Conservation (phyloP, 768 basidiomycete genomes). For the Suillus weaverae region DNA sequence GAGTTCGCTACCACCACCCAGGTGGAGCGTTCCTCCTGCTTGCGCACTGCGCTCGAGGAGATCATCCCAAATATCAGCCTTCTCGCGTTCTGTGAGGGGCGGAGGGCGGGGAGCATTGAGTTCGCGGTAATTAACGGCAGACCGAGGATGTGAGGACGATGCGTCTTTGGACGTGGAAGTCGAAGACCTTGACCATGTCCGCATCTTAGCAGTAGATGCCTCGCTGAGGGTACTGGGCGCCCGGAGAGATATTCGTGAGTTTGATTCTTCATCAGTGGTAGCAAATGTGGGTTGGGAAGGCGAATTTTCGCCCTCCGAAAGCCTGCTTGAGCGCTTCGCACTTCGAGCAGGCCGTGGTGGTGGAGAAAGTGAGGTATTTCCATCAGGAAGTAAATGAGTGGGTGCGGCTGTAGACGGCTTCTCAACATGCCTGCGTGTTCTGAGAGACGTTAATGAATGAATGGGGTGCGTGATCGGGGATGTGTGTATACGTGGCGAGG, state of each 20-base stretch:
- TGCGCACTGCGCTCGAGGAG: constrained; percentile 61
- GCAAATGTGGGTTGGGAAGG: neutral
- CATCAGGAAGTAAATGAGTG: constrained; percentile 14
- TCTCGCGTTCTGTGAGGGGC: constrained; percentile 64
- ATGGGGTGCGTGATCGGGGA: constrained; percentile 49
- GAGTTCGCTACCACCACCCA: constrained; percentile 43
- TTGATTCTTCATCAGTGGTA: neutral
- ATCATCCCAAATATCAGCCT: constrained; percentile 70
- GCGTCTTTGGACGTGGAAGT: constrained; percentile 14
- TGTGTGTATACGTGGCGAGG: constrained; percentile 49
- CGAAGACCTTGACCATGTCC: constrained; percentile 18
- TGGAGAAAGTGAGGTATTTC: constrained; percentile 27
- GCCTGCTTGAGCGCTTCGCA: constrained; percentile 16
- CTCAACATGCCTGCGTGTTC: constrained; percentile 2
- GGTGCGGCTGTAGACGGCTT: neutral
- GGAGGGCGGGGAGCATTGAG: constrained; percentile 36
- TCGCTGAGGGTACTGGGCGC: constrained; percentile 31
- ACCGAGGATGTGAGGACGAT: constrained; percentile 19
- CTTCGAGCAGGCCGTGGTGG: constrained; percentile 23
- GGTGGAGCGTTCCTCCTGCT: constrained; percentile 74
- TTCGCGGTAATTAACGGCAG: constrained; percentile 50
- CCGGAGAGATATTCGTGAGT: constrained; percentile 14
- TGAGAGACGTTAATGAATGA: constrained; percentile 40
- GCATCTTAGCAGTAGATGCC: constrained; percentile 29
- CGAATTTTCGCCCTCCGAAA: constrained; percentile 7